Evolutionary conservation across 164 flowering plant species (phyloP).

Genomic region (Aristolochia contorta): DNA sequence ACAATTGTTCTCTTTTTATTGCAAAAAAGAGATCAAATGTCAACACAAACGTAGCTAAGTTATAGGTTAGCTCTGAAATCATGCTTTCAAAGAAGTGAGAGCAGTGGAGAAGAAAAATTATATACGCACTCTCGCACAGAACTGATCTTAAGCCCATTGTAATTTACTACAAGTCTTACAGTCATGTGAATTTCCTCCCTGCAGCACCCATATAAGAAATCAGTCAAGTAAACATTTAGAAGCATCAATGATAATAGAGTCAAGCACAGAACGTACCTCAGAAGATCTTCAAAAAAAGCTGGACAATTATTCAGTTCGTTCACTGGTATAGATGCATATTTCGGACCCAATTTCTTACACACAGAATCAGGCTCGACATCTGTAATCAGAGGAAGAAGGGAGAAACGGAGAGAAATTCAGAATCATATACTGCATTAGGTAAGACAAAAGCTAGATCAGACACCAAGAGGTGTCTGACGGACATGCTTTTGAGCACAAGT

Average conservation of each 20-base stretch:
- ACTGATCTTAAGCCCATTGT: slow-evolving; percentile 77
- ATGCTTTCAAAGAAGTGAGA: neutral
- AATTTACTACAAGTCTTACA: slow-evolving; percentile 85
- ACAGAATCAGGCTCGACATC: slow-evolving; percentile 78
- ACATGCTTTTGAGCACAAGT: no score
- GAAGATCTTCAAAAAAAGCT: slow-evolving; percentile 80
- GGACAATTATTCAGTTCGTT: slow-evolving; percentile 43
- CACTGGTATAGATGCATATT: slow-evolving; percentile 62
- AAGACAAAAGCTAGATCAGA: no score
- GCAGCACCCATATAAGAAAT: slow-evolving; percentile 20
- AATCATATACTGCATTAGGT: no score
- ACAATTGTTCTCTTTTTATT: neutral
- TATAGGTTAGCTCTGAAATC: no score
- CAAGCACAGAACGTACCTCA: slow-evolving; percentile 38
- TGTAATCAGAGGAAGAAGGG: slow-evolving; percentile 11
- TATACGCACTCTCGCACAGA: slow-evolving; percentile 65
- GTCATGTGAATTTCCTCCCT: slow-evolving; percentile 95
- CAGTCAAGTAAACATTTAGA: no score
- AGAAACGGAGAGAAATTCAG: no score
- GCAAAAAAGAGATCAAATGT: no score
- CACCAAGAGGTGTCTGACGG: no score
- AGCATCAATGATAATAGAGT: no score
- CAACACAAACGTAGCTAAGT: no score
- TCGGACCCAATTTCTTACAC: slow-evolving; percentile 72
- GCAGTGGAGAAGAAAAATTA: slow-evolving; percentile 1